Evolutionary conservation across 1,284 basidiomycete genomes (phyloP).

Genomic region (Heterobasidion irregulare): DNA sequence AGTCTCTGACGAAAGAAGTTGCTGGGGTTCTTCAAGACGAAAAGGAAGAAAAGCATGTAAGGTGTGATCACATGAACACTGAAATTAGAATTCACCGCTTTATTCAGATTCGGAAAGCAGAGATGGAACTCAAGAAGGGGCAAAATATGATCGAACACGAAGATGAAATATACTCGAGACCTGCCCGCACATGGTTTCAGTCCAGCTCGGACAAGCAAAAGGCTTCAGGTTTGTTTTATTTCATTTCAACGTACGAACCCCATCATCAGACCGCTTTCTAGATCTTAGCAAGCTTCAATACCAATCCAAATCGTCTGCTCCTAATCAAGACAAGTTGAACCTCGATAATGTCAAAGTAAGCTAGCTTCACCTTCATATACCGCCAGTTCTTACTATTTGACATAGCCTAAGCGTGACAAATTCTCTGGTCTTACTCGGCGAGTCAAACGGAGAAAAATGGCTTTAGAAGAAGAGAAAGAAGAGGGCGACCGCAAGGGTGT

Average conservation of each 20-base stretch:
- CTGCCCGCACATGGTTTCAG: constrained; percentile 98
- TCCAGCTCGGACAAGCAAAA: constrained; percentile 76
- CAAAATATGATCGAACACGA: constrained; percentile 95
- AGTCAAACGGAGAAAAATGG: constrained; percentile 81
- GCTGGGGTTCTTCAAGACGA: constrained; percentile 84
- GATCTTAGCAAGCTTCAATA: constrained; percentile 70
- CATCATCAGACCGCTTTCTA: constrained; percentile 19
- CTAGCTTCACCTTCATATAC: constrained; percentile 19
- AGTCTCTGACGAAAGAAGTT: constrained; percentile 73
- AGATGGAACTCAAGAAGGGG: constrained; percentile 95
- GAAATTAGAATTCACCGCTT: too few relatives aligned
- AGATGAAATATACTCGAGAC: constrained; percentile 90
- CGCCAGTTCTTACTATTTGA: constrained; percentile 7
- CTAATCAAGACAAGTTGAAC: constrained; percentile 16
- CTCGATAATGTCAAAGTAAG: constrained; percentile 26
- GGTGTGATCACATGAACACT: constrained; percentile 12
- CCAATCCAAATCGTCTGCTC: constrained; percentile 39
- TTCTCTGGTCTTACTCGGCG: constrained; percentile 79
- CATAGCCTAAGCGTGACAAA: constrained; percentile 72
- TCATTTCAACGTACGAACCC: background rate
- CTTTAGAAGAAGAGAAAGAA: constrained; percentile 71
- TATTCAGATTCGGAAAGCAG: constrained; percentile 71
- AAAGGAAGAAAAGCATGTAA: constrained; percentile 88
- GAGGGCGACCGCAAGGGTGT: constrained; percentile 45
- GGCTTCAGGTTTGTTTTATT: constrained; percentile 54